Evolutionary conservation across 2,329 filamentous ascomycete species (phyloP).

Genomic region (Neofusicoccum parvum): DNA sequence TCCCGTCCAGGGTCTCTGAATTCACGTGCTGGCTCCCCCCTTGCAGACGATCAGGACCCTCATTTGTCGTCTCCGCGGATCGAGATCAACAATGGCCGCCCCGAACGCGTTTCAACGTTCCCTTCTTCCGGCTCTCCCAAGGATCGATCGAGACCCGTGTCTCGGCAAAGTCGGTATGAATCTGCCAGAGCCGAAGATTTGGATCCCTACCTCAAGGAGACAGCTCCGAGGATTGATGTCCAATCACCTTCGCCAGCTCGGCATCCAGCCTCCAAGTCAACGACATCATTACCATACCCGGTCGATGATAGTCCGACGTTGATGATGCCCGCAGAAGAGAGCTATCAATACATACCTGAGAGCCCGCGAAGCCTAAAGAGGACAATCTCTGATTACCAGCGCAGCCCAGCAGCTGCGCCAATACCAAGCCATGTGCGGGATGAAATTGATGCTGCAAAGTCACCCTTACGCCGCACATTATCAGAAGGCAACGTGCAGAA

Average conservation of each 20-base stretch:
- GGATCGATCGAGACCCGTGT: conserved; percentile 31
- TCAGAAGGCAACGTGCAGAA: conserved; percentile 13
- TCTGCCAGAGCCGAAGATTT: conserved; percentile 29
- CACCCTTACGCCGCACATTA: conserved; percentile 6
- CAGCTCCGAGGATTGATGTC: conserved; percentile 31
- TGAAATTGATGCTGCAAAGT: not conserved
- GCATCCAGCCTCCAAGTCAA: conserved; percentile 25
- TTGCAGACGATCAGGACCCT: not conserved
- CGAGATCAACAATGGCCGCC: not conserved
- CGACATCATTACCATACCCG: conserved; percentile 46
- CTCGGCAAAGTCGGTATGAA: conserved; percentile 34
- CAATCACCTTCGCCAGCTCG: conserved; percentile 37
- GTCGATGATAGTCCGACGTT: conserved; percentile 41
- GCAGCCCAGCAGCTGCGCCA: not conserved
- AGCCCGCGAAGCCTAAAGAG: conserved; percentile 5
- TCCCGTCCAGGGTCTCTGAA: conserved; percentile 25
- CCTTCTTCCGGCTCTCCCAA: conserved; percentile 8
- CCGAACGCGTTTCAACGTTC: conserved; percentile 2
- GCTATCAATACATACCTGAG: conserved; percentile 40
- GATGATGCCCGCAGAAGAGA: conserved; percentile 47
- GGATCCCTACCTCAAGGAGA: conserved; percentile 25
- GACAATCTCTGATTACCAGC: conserved; percentile 5
- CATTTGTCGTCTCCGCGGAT: conserved; percentile 2
- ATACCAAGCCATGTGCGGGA: conserved; percentile 16
- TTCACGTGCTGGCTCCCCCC: conserved; percentile 16